Evolutionary conservation across 495 filamentous ascomycete species (phyloP), one percentile per base, ranked within the genome.

Genomic region (Letharia columbiana): DNA sequence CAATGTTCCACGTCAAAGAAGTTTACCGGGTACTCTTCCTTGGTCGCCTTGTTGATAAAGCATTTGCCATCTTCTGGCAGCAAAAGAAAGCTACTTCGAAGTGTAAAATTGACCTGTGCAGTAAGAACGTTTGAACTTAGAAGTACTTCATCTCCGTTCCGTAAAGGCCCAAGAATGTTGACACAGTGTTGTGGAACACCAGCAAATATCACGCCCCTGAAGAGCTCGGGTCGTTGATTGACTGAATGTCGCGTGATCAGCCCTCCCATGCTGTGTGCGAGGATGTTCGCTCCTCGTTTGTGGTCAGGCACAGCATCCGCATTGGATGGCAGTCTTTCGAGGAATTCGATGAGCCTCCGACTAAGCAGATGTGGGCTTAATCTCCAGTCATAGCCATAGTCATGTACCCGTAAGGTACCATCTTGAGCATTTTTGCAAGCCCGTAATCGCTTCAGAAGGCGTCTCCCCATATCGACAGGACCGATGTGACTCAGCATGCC

Each of bases 371-470:
- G 83, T 2, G 94, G 94, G 66, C 89, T 91, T 63, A 98, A 77
- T 40, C 94, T 84, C 93, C 93, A 98, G 74, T 98, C 93, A 72
- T 96, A 98, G 41, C 94, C 92, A 70, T 94, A 98, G 68, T 97
- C 87, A 75, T 89, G 89, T 4, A 97, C 85, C 49, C 91, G 81
- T 1, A 97, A 77, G 66, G 82, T 87, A 35, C 90, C 90, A 18
- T 80, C 82, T 49, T 81, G 75, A 4, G 85, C 85, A 67, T 93
- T 94, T 49, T 89, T 84, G 63, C 84, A 89, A 44, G 87, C 85
- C 65, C 83, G 81, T 40, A 97, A 71, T 33, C 87, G 84, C 72
- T 91, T 94, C 69, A 98, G 85, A 3, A 98, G 77, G 28, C 89
- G 82, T 61, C 84, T 85, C 37, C 90, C 89, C 65, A 97, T 91